These are phyloP conservation scores for Diaporthe batatas DNA, from an alignment of 2,329 filamentous ascomycete genomes.

Conservation along the genomic window DNA sequence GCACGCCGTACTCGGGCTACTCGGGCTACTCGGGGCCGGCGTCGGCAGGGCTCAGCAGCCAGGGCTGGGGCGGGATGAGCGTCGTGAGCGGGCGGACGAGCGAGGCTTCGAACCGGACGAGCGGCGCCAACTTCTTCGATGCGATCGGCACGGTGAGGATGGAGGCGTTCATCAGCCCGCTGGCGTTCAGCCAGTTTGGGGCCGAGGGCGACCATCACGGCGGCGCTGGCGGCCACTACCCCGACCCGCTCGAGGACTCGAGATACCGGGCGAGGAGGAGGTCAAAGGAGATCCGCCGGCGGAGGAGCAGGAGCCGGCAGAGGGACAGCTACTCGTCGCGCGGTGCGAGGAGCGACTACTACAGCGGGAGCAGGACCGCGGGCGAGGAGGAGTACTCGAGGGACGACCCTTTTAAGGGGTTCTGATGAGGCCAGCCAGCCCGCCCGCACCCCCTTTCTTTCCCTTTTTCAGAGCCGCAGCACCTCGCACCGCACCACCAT, in stretches of 20 bases:
- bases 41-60: slow-evolving; percentile 31
- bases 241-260: slow-evolving; percentile 65
- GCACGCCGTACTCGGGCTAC: slow-evolving; percentile 38
- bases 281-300: slow-evolving; percentile 67
- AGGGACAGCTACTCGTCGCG: slow-evolving; percentile 65
- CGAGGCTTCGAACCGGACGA: slow-evolving; percentile 65
- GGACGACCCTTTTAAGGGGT: slow-evolving; percentile 74
- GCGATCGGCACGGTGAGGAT: slow-evolving; percentile 92
- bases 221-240: slow-evolving; percentile 51
- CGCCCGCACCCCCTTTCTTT: too few relatives aligned
- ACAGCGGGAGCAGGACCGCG: slow-evolving; percentile 60
- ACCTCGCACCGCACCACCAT: not conserved
- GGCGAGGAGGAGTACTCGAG: slow-evolving; percentile 68
- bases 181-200: slow-evolving; percentile 63
- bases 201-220: slow-evolving; percentile 46
- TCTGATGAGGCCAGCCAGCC: slow-evolving; percentile 54
- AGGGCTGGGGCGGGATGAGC: slow-evolving; percentile 45
- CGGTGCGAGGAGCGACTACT: slow-evolving; percentile 57
- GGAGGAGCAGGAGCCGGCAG: slow-evolving; percentile 64
- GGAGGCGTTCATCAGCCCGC: slow-evolving; percentile 90
- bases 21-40: slow-evolving; percentile 20
- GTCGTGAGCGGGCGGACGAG: slow-evolving; percentile 61
- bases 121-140: slow-evolving; percentile 78
- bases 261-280: slow-evolving; percentile 62
- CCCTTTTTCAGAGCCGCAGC: too few relatives aligned